Evolutionary conservation across 192 early-diverging fungal species (phyloP).

Genomic region (Lobosporangium transversale): DNA sequence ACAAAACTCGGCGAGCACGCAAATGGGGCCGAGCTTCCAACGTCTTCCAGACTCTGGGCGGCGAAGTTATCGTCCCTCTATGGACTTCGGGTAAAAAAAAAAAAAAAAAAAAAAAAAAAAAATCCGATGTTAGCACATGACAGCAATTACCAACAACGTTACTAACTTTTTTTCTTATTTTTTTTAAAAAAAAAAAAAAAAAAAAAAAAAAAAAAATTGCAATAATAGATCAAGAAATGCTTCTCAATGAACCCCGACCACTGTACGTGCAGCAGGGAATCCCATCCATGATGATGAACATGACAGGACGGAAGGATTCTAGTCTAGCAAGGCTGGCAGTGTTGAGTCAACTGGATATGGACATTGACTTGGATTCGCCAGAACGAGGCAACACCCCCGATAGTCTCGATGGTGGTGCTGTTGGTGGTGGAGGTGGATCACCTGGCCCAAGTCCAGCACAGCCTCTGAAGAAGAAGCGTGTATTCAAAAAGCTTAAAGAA

Average conservation of each 20-base stretch:
- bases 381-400: slow-evolving; percentile 50
- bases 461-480: slow-evolving; percentile 16
- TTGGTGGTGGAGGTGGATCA: no score
- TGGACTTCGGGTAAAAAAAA: slow-evolving; percentile 39
- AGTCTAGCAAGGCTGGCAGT: slow-evolving; percentile 38
- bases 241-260: slow-evolving; percentile 45
- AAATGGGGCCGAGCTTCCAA: slow-evolving; percentile 32
- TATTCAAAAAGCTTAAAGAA: neutral
- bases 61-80: slow-evolving; percentile 27
- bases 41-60: slow-evolving; percentile 36
- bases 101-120: neutral
- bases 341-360: slow-evolving; percentile 26
- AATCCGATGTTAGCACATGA: neutral
- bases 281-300: slow-evolving; percentile 10
- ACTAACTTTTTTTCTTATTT: no score
- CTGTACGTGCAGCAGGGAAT: slow-evolving; percentile 12
- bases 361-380: slow-evolving; percentile 23
- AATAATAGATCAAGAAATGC: slow-evolving; percentile 51
- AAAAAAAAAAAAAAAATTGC: no score
- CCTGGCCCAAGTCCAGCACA: slow-evolving; percentile 13
- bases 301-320: slow-evolving; percentile 7
- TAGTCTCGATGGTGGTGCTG: slow-evolving; percentile 17
- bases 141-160: no score
- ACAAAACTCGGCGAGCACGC: slow-evolving; percentile 34
- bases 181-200: no score